Percentiles rank a stretch among this genome's conserved stretches.
phyloP scores from a whole-genome alignment of 176 grass and related monocot species.

The Metroxylon sagu region DNA sequence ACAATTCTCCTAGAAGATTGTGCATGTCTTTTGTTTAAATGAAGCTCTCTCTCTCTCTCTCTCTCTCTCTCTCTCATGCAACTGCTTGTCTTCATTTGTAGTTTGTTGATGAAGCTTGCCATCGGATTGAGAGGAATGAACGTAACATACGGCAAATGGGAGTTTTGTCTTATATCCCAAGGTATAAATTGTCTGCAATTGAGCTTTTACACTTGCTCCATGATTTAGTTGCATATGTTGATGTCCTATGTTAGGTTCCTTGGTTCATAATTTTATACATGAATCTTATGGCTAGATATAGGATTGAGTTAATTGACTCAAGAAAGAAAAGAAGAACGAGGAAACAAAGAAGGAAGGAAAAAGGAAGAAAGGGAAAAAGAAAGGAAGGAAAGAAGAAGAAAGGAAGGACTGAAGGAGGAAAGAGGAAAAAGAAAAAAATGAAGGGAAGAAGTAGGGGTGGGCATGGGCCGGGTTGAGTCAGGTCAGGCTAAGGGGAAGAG shows the following conservation, averaged over 20 bases:
- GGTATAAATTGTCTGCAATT: conserved; percentile 35
- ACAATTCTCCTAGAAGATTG: conserved; percentile 2
- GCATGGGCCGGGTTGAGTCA: too few relatives aligned
- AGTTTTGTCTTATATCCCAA: conserved; percentile 82
- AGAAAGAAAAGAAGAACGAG: too few relatives aligned
- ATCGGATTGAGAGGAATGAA: conserved; percentile 93
- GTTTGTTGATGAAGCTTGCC: conserved; percentile 95
- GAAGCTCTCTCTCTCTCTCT: neutral
- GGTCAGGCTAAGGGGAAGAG: too few relatives aligned
- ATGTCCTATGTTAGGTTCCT: too few relatives aligned
- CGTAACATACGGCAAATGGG: conserved; percentile 68
- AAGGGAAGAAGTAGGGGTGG: too few relatives aligned
- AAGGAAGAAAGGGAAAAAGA: too few relatives aligned
- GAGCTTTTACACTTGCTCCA: neutral
- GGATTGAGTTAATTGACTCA: neutral
- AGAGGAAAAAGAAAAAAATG: too few relatives aligned
- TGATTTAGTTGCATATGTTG: too few relatives aligned
- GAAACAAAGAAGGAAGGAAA: too few relatives aligned
- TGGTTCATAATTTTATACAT: too few relatives aligned
- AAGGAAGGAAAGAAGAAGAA: too few relatives aligned
- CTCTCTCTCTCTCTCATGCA: conserved; percentile 11
- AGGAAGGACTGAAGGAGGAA: too few relatives aligned
- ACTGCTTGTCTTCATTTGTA: conserved; percentile 21
- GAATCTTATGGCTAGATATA: neutral
- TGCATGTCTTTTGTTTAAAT: conserved; percentile 8